These are phyloP conservation scores for Microcera coccophila DNA, from an alignment of 2,329 filamentous ascomycete species.

Conservation along the genomic window DNA sequence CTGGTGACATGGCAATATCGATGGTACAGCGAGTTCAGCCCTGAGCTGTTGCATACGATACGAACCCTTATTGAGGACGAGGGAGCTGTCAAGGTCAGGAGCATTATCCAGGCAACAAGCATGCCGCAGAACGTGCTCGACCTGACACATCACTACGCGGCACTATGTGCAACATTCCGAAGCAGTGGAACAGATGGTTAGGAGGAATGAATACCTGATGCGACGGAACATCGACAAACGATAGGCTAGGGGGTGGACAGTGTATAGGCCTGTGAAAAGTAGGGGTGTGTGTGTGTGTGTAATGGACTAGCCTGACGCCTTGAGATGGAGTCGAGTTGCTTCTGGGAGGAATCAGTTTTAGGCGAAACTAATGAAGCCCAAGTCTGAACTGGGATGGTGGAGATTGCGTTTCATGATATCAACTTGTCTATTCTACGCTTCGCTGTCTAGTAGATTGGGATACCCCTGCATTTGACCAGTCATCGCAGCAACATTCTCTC, in stretches of 20 bases:
- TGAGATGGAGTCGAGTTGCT: slow-evolving; percentile 2
- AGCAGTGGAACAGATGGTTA: slow-evolving; percentile 88
- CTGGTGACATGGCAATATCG: slow-evolving; percentile 97
- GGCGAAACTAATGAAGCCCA: slow-evolving; percentile 10
- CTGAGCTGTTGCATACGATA: slow-evolving; percentile 80
- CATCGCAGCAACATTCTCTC: no score
- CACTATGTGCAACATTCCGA: slow-evolving; percentile 88
- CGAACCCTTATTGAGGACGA: slow-evolving; percentile 95
- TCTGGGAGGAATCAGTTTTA: slow-evolving; percentile 4
- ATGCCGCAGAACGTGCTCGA: slow-evolving; percentile 90
- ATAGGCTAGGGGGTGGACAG: not conserved
- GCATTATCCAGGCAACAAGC: slow-evolving; percentile 94
- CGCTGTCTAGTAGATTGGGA: no score
- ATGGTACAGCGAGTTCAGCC: slow-evolving; percentile 99
- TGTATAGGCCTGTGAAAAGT: no score
- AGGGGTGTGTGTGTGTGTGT: no score
- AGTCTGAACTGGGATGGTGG: not conserved
- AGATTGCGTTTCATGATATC: not conserved
- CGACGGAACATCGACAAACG: no score
- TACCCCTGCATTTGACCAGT: no score
- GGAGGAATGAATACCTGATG: no score
- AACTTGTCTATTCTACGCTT: not conserved
- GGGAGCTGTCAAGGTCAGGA: slow-evolving; percentile 93
- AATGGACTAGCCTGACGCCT: not conserved
- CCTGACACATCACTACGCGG: slow-evolving; percentile 92